A percentile compares a stretch with the other conserved stretches of the same genome.
These are phyloP conservation scores for Schwanniomyces pseudopolymorphus DNA, from an alignment of 805 yeast species.

Conservation along the genomic window DNA sequence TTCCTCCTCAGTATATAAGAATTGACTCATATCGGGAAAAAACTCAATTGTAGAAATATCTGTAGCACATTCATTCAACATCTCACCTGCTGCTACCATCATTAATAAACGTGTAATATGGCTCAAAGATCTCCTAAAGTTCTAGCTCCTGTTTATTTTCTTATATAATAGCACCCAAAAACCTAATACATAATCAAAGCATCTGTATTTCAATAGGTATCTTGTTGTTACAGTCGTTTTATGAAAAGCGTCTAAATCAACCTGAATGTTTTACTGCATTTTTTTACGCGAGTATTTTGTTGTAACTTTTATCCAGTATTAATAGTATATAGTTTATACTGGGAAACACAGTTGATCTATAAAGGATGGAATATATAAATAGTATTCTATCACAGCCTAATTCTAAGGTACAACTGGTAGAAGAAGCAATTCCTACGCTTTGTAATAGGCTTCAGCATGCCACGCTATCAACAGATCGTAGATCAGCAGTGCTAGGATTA, in stretches of 20 bases:
- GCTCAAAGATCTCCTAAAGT: not conserved
- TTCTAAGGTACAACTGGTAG: conserved; percentile 49
- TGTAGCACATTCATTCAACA: not conserved
- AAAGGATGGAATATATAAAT: conserved; percentile 37
- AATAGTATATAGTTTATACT: not conserved
- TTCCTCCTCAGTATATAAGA: conserved; percentile 3
- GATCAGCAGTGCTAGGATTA: conserved; percentile 87
- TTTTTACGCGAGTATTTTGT: not conserved
- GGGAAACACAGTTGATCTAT: not conserved
- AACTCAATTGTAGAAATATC: conserved; percentile 12
- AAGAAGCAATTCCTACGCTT: conserved; percentile 82
- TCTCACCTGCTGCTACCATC: not conserved
- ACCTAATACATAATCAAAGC: not conserved
- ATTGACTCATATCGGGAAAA: conserved; percentile 24
- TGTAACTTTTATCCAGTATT: not conserved
- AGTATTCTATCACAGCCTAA: conserved; percentile 34
- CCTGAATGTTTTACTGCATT: not conserved
- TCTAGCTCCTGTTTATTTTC: not conserved
- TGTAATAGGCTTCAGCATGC: conserved; percentile 88
- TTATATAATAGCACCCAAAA: not conserved
- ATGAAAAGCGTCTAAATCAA: no score
- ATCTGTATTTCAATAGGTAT: not conserved
- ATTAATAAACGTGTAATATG: no score
- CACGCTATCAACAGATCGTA: conserved; percentile 74
- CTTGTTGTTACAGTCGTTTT: not conserved